Percentiles rank a stretch among this genome's conserved stretches.
Evolutionary conservation across 352 stramenopile genomes (phyloP).

Genomic region (Phytophthora fragariaefolia): DNA sequence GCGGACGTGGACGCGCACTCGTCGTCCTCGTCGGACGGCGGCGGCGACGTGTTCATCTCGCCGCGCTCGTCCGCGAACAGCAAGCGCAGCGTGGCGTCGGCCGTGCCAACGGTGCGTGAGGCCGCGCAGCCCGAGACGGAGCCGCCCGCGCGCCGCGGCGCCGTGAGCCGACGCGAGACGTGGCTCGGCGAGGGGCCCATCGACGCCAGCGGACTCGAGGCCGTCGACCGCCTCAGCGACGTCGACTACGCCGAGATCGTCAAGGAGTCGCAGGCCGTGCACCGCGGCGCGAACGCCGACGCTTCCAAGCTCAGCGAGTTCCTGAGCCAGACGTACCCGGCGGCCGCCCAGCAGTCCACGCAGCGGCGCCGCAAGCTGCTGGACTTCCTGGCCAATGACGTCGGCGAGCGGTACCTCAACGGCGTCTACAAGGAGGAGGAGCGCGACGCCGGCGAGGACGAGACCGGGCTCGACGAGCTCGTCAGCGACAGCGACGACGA

Average conservation of each 20-base stretch:
- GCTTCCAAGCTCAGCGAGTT: constrained; percentile 56
- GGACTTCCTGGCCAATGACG: constrained; percentile 77
- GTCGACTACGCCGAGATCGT: constrained; percentile 43
- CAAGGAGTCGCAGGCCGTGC: constrained; percentile 28
- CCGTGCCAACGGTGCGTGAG: constrained; percentile 31
- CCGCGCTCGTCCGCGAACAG: constrained; percentile 35
- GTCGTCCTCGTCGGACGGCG: constrained; percentile 40
- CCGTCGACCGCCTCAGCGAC: constrained; percentile 61
- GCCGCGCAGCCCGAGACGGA: constrained; percentile 28
- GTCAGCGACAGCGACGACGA: constrained; percentile 28
- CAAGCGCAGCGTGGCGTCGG: constrained; percentile 40
- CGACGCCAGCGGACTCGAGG: constrained; percentile 54
- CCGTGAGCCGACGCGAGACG: constrained; percentile 53
- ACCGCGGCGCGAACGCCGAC: constrained; percentile 10
- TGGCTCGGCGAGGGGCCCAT: constrained; percentile 77
- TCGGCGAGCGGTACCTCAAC: constrained; percentile 73
- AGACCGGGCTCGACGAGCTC: constrained; percentile 33
- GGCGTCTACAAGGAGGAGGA: constrained; percentile 76
- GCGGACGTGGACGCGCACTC: constrained; percentile 41
- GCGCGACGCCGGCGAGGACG: constrained; percentile 36
- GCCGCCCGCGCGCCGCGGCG: constrained; percentile 25
- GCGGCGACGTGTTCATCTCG: constrained; percentile 39
- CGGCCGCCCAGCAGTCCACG: constrained; percentile 32
- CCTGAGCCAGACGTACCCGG: constrained; percentile 47
- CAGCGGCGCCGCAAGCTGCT: constrained; percentile 69